A percentile compares a stretch with the other conserved stretches of the same genome.
phyloP scores from a whole-genome alignment of 2,329 filamentous ascomycete species.

The Fusarium avenaceum region DNA sequence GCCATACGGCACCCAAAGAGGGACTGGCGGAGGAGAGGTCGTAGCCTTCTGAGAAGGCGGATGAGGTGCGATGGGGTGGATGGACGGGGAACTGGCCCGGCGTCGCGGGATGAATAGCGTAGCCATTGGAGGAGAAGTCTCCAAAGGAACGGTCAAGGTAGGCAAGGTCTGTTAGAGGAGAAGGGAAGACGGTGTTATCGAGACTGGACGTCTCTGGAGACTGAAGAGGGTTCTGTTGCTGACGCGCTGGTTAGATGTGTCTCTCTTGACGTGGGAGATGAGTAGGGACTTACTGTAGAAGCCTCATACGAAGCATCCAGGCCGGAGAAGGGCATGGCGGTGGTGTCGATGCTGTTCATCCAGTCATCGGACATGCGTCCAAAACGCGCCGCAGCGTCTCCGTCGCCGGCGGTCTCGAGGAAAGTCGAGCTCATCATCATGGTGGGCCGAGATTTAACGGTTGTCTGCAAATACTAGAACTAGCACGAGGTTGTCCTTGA shows the following conservation, averaged over 20 bases:
- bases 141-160: conserved; percentile 45
- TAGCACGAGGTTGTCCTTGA: conserved; percentile 43
- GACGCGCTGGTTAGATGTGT: conserved; percentile 4
- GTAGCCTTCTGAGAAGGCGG: conserved; percentile 40
- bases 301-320: conserved; percentile 39
- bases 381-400: conserved; percentile 28
- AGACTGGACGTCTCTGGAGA: conserved; percentile 45
- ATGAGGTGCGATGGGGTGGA: conserved; percentile 35
- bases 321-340: conserved; percentile 42
- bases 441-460: conserved; percentile 36
- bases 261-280: neutral
- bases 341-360: conserved; percentile 40
- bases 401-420: conserved; percentile 40
- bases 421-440: conserved; percentile 48
- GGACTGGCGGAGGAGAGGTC: conserved; percentile 37
- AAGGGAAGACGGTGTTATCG: conserved; percentile 47
- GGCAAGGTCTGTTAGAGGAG: conserved; percentile 43
- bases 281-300: conserved; percentile 40
- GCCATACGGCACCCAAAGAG: conserved; percentile 39
- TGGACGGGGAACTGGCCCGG: conserved; percentile 41
- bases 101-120: conserved; percentile 31
- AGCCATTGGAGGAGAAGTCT: conserved; percentile 41
- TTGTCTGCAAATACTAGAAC: conserved; percentile 46
- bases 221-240: conserved; percentile 39
- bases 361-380: conserved; percentile 34